Base-by-base conservation (phyloP, 2,329 filamentous ascomycete species). In the Pezicula neosporulosa region DNA sequence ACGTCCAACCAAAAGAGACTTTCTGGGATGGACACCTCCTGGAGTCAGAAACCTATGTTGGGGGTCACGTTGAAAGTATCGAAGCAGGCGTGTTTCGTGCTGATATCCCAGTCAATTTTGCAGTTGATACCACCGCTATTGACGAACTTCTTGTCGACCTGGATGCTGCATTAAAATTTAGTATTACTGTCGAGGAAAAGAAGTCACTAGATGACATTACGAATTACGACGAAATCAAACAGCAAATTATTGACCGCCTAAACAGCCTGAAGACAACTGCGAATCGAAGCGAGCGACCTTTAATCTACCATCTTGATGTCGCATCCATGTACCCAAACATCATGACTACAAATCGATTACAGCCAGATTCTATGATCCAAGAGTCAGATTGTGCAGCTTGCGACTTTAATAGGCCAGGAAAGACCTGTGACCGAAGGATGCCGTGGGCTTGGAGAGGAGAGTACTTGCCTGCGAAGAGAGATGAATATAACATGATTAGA, bases 311-410 rank as follows among this genome's bases (percentile, higher is more conserved):
- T 77, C 77, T 99, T 72, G 94, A 99, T 66, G 95, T 99, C 52
- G 94, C 94, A 16, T 97, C 94, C 53, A 99, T 99, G 94, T 99
- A 99, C 68, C 94, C 94, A 9, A 99, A 99, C 70, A 99, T 99
- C 68, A 99, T 99, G 95, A 99, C 95, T 2, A 99, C 94, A 1
- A 99, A 99, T 69, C 88, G 94, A 68, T 72, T 99, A 44, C 94
- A 99, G 62, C 94, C 94, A 0, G 94, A 99, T 69, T 97, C 94
- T n/a, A 96, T 99, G 91, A 95, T 99, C 49, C 78, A 93, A 44
- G 95, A 99, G 67, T 90, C 92, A 0, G 90, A 96, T 63, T 99
- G 95, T 64, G 94, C 94, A 3, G 92, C 94, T 10, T 99, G 95
- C 70, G 95, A 99, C 68, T 99, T 99, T 77, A 99, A 99, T 61